Evolutionary conservation across 2,329 filamentous ascomycete genomes (phyloP).

Genomic region (Colletotrichum musae): DNA sequence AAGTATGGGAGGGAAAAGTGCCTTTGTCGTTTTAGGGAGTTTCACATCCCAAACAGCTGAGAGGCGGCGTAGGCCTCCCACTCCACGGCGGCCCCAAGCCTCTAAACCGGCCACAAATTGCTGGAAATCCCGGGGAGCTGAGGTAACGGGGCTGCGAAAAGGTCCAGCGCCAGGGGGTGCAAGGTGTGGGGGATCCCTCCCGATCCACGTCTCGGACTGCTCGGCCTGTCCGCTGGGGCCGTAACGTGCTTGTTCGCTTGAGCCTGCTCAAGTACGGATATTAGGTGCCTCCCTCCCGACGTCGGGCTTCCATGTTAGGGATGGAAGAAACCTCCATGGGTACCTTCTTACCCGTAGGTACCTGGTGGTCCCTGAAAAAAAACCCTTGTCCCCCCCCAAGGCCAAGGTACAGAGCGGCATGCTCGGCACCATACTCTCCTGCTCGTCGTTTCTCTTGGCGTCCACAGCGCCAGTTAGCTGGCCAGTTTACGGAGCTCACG

Average conservation of each 20-base stretch:
- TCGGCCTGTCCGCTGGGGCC: constrained; percentile 29
- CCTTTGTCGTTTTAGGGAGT: constrained; percentile 39
- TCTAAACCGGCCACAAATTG: constrained; percentile 24
- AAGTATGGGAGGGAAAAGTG: constrained; percentile 15
- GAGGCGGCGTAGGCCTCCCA: constrained; percentile 27
- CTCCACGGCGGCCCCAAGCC: constrained; percentile 7
- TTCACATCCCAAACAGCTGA: constrained; percentile 42
- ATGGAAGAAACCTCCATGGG: no score
- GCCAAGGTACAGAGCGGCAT: constrained; percentile 23
- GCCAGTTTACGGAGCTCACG: neutral
- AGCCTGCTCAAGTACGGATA: no score
- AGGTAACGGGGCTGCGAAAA: constrained; percentile 18
- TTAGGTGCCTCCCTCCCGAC: no score
- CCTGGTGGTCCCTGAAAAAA: constrained; percentile 21
- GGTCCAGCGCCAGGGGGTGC: constrained; percentile 13
- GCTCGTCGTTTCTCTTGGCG: constrained; percentile 14
- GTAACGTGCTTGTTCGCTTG: no score
- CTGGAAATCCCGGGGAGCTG: constrained; percentile 21
- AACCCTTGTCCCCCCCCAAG: constrained; percentile 13
- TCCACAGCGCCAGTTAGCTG: constrained; percentile 3
- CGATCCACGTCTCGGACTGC: constrained; percentile 21
- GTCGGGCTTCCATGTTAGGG: no score
- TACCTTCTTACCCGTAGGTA: no score
- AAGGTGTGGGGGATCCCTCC: constrained; percentile 31
- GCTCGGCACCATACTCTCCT: constrained; percentile 21